A percentile compares a stretch with the other conserved stretches of the same genome.
Evolutionary conservation across 805 yeast species (phyloP).

Genomic region (Metschnikowia matae): DNA sequence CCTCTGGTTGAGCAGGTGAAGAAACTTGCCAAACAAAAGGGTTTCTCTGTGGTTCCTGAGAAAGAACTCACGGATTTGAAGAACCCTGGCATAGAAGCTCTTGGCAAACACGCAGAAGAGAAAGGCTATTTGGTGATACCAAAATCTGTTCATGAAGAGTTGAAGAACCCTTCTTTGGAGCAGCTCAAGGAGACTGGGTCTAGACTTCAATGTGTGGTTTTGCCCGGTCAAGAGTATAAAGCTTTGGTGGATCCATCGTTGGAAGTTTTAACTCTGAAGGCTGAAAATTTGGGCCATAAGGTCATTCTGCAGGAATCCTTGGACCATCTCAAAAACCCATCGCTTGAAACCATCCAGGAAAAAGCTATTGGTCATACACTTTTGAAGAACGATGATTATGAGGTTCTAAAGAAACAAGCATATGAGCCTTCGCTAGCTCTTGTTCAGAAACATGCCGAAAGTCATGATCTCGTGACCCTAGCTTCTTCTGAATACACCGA

Average conservation of each 20-base stretch:
- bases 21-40: conserved; percentile 6
- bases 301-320: conserved; percentile 6
- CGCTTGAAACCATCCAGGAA: conserved; percentile 13
- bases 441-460: conserved; percentile 33
- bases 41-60: conserved; percentile 5
- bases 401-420: conserved; percentile 13
- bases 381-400: conserved; percentile 15
- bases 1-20: conserved; percentile 6
- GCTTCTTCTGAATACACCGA: conserved; percentile 30
- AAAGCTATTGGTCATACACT: conserved; percentile 19
- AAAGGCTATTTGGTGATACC: conserved; percentile 12
- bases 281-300: conserved; percentile 1
- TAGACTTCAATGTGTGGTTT: conserved; percentile 8
- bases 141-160: conserved; percentile 1
- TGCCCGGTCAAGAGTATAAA: conserved; percentile 11
- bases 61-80: conserved; percentile 8
- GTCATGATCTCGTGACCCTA: conserved; percentile 28
- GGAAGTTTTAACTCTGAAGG: conserved; percentile 2
- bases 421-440: conserved; percentile 25
- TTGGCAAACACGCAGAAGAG: conserved; percentile 8
- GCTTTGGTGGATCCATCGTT: conserved; percentile 9
- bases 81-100: conserved; percentile 11
- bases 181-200: conserved; percentile 16
- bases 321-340: conserved; percentile 10
- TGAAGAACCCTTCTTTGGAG: conserved; percentile 20